These are phyloP conservation scores for Pascua guehoae DNA, from an alignment of 1,284 basidiomycete species.

Conservation along the genomic window DNA sequence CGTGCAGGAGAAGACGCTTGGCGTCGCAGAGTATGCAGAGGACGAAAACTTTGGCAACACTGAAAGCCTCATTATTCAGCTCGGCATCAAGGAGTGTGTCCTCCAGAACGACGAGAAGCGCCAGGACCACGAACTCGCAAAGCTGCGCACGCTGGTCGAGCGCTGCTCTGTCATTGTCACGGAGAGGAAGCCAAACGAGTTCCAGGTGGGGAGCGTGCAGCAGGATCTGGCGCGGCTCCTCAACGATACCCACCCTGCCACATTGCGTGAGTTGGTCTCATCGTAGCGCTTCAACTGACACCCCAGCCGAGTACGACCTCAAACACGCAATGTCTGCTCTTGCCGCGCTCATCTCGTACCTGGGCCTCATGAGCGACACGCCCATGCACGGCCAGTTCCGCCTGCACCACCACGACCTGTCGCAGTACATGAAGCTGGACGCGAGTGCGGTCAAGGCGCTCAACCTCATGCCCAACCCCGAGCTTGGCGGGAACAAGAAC, in stretches of 20 bases:
- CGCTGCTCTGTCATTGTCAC: slow-evolving; percentile 87
- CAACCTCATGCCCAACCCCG: slow-evolving; percentile 74
- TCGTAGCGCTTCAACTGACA: slow-evolving; percentile 1
- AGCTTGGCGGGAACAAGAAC: slow-evolving; percentile 61
- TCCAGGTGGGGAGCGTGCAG: slow-evolving; percentile 71
- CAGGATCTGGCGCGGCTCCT: slow-evolving; percentile 81
- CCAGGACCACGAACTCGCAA: slow-evolving; percentile 76
- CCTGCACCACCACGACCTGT: slow-evolving; percentile 82
- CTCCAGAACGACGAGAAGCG: slow-evolving; percentile 55
- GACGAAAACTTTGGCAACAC: slow-evolving; percentile 95
- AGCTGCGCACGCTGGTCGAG: slow-evolving; percentile 78
- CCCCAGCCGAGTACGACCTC: slow-evolving; percentile 70
- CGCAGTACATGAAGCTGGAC: slow-evolving; percentile 93
- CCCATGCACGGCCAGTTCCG: slow-evolving; percentile 78
- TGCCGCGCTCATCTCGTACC: slow-evolving; percentile 76
- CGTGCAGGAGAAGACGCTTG: slow-evolving; percentile 54
- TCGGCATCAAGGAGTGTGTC: slow-evolving; percentile 90
- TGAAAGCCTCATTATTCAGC: slow-evolving; percentile 91
- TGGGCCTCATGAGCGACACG: slow-evolving; percentile 75
- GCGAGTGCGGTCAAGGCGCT: slow-evolving; percentile 89
- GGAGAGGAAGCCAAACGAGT: slow-evolving; percentile 81
- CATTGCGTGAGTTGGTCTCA: slow-evolving; percentile 52
- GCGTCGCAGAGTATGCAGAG: slow-evolving; percentile 84
- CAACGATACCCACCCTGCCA: slow-evolving; percentile 53
- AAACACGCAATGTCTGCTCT: slow-evolving; percentile 76